A percentile compares a stretch with the other conserved stretches of the same genome.
Evolutionary conservation across 176 grass and related monocot species (phyloP).

Genomic region (Oryza australiensis): DNA sequence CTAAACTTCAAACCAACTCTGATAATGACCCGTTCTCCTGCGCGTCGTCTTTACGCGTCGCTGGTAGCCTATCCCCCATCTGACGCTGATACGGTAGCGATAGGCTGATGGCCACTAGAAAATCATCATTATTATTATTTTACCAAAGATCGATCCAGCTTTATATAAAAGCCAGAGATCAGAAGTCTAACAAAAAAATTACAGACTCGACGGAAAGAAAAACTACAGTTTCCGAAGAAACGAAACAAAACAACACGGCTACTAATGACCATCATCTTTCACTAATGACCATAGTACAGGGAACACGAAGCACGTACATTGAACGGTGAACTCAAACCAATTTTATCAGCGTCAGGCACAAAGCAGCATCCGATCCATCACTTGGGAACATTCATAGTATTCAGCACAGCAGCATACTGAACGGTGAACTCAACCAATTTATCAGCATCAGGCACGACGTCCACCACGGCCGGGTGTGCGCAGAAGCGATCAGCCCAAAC

Average conservation of each 20-base stretch:
- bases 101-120: not conserved
- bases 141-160: too few relatives aligned
- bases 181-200: too few relatives aligned
- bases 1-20: too few relatives aligned
- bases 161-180: too few relatives aligned
- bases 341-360: not conserved
- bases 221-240: too few relatives aligned
- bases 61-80: too few relatives aligned
- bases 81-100: too few relatives aligned
- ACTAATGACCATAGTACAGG: not conserved
- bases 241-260: too few relatives aligned
- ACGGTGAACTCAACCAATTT: conserved; percentile 35
- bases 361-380: not conserved
- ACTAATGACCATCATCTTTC: not conserved
- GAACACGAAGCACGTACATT: not conserved
- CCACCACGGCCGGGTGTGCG: conserved; percentile 32
- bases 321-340: too few relatives aligned
- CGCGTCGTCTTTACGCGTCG: too few relatives aligned
- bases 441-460: conserved; percentile 36
- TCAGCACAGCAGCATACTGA: not conserved
- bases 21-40: too few relatives aligned
- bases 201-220: too few relatives aligned
- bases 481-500: conserved; percentile 55
- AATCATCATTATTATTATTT: not conserved
- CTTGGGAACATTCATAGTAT: conserved; percentile 7